These are phyloP conservation scores for Zasmidium citrigriseum DNA, from an alignment of 2,329 filamentous ascomycete genomes.

Conservation along the genomic window DNA sequence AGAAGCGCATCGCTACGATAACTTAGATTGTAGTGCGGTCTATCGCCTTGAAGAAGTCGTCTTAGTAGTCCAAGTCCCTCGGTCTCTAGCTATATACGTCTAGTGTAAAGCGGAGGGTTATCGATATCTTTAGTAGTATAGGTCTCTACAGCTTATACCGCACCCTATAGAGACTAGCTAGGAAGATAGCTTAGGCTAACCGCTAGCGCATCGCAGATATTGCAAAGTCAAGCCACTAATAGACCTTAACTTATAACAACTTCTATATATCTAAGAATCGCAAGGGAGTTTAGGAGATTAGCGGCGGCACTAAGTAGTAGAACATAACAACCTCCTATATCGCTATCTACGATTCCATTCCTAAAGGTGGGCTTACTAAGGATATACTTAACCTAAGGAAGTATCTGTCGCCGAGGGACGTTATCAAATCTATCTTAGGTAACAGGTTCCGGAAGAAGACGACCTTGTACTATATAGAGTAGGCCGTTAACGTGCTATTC, in stretches of 20 bases:
- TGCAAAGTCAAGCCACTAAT: not conserved
- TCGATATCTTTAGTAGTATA: not conserved
- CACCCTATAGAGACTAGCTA: not conserved
- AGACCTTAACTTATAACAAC: not conserved
- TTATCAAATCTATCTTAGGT: not conserved
- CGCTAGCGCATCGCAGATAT: not conserved
- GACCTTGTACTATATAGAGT: not conserved
- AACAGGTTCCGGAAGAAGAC: not conserved
- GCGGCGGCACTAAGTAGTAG: not conserved
- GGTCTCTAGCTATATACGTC: not conserved
- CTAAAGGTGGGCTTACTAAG: not conserved
- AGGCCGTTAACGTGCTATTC: not conserved
- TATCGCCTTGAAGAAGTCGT: not conserved
- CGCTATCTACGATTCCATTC: not conserved
- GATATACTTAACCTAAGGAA: not conserved
- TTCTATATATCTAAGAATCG: not conserved
- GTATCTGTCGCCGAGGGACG: not conserved
- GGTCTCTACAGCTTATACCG: not conserved
- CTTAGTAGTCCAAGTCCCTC: not conserved
- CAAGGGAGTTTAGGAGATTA: not conserved
- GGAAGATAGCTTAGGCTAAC: not conserved
- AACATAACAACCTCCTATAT: not conserved
- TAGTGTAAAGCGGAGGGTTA: not conserved
- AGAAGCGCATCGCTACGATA: not conserved
- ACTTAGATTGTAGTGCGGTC: not conserved